Evolutionary conservation across 208 protist species (phyloP).

Genomic region (Strigomonas culicis): DNA sequence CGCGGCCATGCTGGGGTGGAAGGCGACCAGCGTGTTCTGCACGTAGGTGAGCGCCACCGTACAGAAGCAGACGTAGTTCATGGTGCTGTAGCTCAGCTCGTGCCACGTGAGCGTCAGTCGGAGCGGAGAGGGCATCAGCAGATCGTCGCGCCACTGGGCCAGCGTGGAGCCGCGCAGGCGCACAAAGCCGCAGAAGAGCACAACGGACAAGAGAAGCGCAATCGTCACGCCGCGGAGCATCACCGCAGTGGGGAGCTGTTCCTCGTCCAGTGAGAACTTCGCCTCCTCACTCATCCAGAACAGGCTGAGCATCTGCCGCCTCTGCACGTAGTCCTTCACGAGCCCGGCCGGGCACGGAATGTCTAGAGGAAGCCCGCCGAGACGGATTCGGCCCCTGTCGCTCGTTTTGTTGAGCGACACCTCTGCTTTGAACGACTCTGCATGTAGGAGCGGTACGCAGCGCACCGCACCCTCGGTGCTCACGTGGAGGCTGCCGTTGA

Average conservation of each 20-base stretch:
- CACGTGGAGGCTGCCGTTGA: not conserved
- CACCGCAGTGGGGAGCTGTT: conserved; percentile 22
- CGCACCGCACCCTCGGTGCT: not conserved
- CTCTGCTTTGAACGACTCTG: too few species aligned
- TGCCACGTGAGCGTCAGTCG: conserved; percentile 53
- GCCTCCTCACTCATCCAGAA: conserved; percentile 27
- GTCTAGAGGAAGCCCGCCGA: conserved; percentile 23
- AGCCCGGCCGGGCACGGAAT: conserved; percentile 40
- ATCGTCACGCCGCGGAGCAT: conserved; percentile 30
- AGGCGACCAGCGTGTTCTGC: conserved; percentile 48
- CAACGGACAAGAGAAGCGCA: conserved; percentile 22
- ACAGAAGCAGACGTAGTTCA: conserved; percentile 61
- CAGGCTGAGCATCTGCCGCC: conserved; percentile 22
- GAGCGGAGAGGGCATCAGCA: conserved; percentile 37
- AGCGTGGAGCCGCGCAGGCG: conserved; percentile 31
- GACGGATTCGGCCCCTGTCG: not conserved
- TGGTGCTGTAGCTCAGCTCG: conserved; percentile 55
- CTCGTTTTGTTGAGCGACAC: too few species aligned
- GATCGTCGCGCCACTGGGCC: conserved; percentile 34
- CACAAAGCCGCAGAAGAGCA: conserved; percentile 38
- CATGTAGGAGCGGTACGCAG: not conserved
- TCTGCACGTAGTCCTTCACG: conserved; percentile 32
- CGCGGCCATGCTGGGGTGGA: conserved; percentile 46
- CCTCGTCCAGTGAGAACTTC: conserved; percentile 19
- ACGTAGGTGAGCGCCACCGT: conserved; percentile 33